phyloP scores from a whole-genome alignment of 1,139 yeast species.

The Hansenula lynferdii region DNA sequence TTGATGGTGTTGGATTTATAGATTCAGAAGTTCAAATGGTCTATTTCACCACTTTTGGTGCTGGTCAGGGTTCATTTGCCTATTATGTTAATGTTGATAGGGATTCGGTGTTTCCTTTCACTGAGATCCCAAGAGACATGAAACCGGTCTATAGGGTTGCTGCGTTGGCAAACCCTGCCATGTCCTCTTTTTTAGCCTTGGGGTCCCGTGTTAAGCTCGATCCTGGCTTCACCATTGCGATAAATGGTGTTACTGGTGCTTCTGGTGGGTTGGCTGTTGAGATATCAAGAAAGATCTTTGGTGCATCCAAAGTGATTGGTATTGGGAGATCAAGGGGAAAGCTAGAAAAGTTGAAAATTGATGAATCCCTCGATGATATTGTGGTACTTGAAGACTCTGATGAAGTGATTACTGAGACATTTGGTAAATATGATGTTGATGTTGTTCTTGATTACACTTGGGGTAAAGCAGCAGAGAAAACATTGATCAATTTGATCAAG shows the following conservation, averaged over 20 bases:
- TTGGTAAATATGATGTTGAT: constrained; percentile 3
- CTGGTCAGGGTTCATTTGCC: constrained; percentile 6
- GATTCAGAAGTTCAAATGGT: neutral
- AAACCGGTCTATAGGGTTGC: constrained; percentile 2
- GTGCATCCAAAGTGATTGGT: constrained; percentile 5
- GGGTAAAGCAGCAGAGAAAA: constrained; percentile 5
- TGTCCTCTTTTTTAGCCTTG: constrained; percentile 8
- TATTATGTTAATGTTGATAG: constrained; percentile 6
- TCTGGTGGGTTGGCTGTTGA: constrained; percentile 7
- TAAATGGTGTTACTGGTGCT: constrained; percentile 10
- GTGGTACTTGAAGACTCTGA: neutral
- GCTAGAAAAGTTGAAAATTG: neutral
- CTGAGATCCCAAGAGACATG: neutral
- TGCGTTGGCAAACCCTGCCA: constrained; percentile 5
- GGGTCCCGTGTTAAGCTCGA: constrained; percentile 3
- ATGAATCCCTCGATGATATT: neutral
- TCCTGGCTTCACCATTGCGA: constrained; percentile 2
- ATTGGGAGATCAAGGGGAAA: constrained; percentile 5
- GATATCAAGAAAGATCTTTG: constrained; percentile 3
- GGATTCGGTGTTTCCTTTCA: neutral
- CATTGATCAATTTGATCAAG: neutral
- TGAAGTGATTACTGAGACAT: neutral
- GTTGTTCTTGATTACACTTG: constrained; percentile 9
- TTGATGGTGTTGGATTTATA: constrained; percentile 9
- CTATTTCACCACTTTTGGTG: constrained; percentile 3